These are phyloP conservation scores for Colletotrichum viniferum DNA, from an alignment of 2,329 filamentous ascomycete species.

Conservation along the genomic window DNA sequence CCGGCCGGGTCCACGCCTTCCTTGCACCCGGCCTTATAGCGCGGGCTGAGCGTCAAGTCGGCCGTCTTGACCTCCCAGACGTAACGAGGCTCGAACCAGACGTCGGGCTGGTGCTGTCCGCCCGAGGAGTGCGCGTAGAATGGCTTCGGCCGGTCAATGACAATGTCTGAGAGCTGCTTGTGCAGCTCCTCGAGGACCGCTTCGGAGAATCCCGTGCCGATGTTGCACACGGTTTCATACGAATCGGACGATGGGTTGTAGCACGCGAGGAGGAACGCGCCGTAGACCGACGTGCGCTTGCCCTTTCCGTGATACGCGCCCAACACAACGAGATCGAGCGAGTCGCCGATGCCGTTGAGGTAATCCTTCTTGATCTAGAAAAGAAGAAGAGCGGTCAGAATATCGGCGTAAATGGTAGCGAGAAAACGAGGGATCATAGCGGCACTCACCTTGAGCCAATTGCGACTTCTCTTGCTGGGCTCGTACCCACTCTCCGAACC, in stretches of 20 bases:
- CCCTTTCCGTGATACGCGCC: constrained; percentile 94
- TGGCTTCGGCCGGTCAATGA: constrained; percentile 90
- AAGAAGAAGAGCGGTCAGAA: not conserved
- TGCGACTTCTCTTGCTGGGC: constrained; percentile 92
- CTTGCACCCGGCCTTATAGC: constrained; percentile 88
- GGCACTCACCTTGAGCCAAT: constrained; percentile 86
- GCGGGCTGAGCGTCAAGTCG: constrained; percentile 88
- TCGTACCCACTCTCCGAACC: constrained; percentile 93
- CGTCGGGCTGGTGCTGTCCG: constrained; percentile 92
- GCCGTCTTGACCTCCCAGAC: constrained; percentile 99
- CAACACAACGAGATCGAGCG: constrained; percentile 92
- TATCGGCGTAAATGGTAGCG: not conserved
- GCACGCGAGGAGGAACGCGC: constrained; percentile 93
- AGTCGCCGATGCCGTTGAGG: constrained; percentile 90
- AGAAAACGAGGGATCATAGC: not conserved
- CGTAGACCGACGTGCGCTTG: constrained; percentile 94
- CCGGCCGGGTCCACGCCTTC: constrained; percentile 76
- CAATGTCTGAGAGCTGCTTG: constrained; percentile 72
- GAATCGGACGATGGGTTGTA: constrained; percentile 81
- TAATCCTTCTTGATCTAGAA: constrained; percentile 94
- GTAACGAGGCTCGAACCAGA: constrained; percentile 94
- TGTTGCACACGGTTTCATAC: constrained; percentile 98
- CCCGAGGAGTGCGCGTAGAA: constrained; percentile 89
- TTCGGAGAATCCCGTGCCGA: constrained; percentile 96
- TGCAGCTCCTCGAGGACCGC: constrained; percentile 90